Base-by-base conservation (phyloP, 495 filamentous ascomycete species). In the Podospora bellae-mahoneyi region DNA sequence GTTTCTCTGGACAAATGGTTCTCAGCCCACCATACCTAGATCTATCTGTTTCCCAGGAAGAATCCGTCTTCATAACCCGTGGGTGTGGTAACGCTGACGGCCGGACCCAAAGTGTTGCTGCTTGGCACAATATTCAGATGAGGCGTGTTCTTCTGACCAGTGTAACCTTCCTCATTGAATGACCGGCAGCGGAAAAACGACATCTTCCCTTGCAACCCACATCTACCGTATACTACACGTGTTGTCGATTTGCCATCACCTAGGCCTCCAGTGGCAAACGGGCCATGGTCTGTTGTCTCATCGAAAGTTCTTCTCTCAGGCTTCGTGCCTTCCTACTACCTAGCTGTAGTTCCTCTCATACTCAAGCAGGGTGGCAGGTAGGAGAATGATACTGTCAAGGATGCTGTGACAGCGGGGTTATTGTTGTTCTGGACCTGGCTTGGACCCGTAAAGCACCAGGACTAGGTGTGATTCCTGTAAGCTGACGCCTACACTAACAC, bases 401-500 rank as follows among this genome's bases (percentile, higher is more conserved):
- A 56, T 56, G 19, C 10, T 18, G 55, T 18, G 55, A 26, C 1
- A 7, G 23, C 16, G 23, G 60, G 5, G 30, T 20, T 63, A 4
- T 63, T 63, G 61, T 16, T 63, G 61, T 63, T 63, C 61, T 63
- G 61, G 27, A 48, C 61, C 61, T 32, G 9, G 16, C 54, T 18
- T 57, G 34, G 34, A 39, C 34, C 34, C 10, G 10, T 39, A 23
- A 23, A 23, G 5, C 34, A 6, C 0, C 34, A 39, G 10, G 6
- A 27, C 26, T 60, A 18, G 18, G 30, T 32, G 30, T n/a, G 23
- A 20, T 7, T 20, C 7, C 59, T 61, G 30, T 61, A 61, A 61
- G 61, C 61, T 63, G 61, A 63, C 61, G 61, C 61, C 20, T 48
- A 48, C 39, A 48, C 39, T 53, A 63, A 63, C 61, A 63, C 28